Percentiles rank a stretch among this genome's conserved stretches.
Evolutionary conservation across 2,329 filamentous ascomycete genomes (phyloP).

Genomic region (Cercospora janseana): DNA sequence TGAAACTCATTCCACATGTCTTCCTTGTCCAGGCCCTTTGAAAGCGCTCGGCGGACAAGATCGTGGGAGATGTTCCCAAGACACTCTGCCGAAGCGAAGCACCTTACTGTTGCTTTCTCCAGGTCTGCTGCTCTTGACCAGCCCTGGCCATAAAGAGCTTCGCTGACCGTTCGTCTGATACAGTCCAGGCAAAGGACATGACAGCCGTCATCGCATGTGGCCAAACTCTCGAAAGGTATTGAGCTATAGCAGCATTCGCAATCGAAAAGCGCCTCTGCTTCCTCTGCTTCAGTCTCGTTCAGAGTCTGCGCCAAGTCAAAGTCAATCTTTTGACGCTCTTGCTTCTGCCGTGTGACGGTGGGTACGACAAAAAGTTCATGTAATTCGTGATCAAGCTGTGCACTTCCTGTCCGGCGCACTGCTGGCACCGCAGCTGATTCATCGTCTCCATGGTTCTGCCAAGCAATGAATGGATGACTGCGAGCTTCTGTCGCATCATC

Average conservation of each 20-base stretch:
- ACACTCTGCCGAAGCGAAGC: conserved; percentile 71
- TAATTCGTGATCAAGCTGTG: conserved; percentile 53
- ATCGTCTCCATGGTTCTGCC: conserved; percentile 49
- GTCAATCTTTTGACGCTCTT: conserved; percentile 44
- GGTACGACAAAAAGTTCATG: conserved; percentile 47
- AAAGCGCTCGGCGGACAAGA: conserved; percentile 70
- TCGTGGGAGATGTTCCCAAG: conserved; percentile 67
- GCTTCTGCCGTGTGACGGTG: conserved; percentile 40
- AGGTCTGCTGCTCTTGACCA: conserved; percentile 79
- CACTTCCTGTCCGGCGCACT: conserved; percentile 63
- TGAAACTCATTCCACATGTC: conserved; percentile 75
- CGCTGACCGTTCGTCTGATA: conserved; percentile 75
- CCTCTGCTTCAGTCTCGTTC: conserved; percentile 51
- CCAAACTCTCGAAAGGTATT: conserved; percentile 69
- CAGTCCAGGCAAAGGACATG: conserved; percentile 81
- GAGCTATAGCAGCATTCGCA: conserved; percentile 77
- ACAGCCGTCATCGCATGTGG: conserved; percentile 64
- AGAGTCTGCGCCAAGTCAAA: conserved; percentile 44
- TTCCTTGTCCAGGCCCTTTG: conserved; percentile 64
- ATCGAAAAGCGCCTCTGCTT: conserved; percentile 55
- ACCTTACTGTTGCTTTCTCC: conserved; percentile 71
- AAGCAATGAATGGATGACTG: conserved; percentile 60
- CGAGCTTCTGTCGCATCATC: conserved; percentile 38
- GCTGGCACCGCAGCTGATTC: conserved; percentile 59
- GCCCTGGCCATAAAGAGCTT: conserved; percentile 89